Percentiles rank a stretch among this genome's conserved stretches.
phyloP scores from a whole-genome alignment of 116 monocot genomes.

The Dioscorea cayenensis region DNA sequence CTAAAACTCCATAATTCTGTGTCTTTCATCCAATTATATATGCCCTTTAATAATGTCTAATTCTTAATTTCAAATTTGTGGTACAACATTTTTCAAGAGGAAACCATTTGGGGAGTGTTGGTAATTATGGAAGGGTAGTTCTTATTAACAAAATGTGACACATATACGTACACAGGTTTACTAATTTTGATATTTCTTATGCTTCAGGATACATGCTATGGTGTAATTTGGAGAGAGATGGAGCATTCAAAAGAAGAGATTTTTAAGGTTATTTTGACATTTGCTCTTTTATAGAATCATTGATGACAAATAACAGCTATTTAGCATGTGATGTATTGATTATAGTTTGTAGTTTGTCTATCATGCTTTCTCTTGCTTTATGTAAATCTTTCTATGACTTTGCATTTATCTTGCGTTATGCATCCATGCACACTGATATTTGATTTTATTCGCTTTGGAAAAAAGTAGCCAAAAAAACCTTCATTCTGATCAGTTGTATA shows the following conservation, averaged over 20 bases:
- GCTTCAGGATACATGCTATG: conserved; percentile 57
- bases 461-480: too few species aligned
- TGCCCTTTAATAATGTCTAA: too few species aligned
- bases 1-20: too few species aligned
- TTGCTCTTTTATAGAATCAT: not conserved
- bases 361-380: not conserved
- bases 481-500: too few species aligned
- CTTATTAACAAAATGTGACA: not conserved
- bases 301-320: not conserved
- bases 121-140: not conserved
- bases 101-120: too few species aligned
- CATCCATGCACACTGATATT: not conserved
- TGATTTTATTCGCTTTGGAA: too few species aligned
- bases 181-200: not conserved
- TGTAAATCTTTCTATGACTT: not conserved
- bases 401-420: not conserved
- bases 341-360: not conserved
- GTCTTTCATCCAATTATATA: too few species aligned
- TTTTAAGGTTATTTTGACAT: conserved; percentile 38
- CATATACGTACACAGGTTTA: not conserved
- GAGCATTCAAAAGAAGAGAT: conserved; percentile 71
- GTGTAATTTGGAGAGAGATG: conserved; percentile 48
- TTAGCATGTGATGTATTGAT: not conserved
- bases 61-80: too few species aligned
- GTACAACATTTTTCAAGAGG: too few species aligned